Conservation (phyloP, 495 filamentous ascomycete genomes). For the Penicillium samsonianum region DNA sequence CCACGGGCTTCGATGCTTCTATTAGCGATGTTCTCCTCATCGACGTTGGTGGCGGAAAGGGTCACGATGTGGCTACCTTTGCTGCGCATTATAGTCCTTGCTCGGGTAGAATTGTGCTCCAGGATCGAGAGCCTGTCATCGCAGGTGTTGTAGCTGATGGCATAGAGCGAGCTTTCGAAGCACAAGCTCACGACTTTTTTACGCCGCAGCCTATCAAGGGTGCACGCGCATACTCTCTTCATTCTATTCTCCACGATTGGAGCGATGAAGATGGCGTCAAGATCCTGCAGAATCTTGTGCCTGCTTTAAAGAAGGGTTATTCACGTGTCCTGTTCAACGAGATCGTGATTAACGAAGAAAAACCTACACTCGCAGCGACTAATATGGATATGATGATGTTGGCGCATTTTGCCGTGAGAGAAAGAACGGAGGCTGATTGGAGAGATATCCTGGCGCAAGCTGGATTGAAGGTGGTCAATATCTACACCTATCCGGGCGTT, state of each 20-base stretch:
- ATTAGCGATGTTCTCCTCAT: conserved; percentile 46
- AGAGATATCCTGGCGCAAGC: conserved; percentile 45
- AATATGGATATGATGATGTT: conserved; percentile 53
- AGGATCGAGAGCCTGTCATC: conserved; percentile 49
- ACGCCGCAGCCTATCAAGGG: conserved; percentile 50
- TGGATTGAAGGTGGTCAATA: conserved; percentile 62
- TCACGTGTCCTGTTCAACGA: conserved; percentile 55
- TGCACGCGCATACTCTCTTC: conserved; percentile 39
- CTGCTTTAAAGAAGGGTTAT: conserved; percentile 52
- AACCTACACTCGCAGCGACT: conserved; percentile 42
- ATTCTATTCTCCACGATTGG: conserved; percentile 55
- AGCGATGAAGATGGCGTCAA: conserved; percentile 44
- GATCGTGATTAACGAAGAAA: conserved; percentile 48
- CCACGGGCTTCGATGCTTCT: conserved; percentile 17
- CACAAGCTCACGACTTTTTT: conserved; percentile 51
- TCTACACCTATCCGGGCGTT: conserved; percentile 23
- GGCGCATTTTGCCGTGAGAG: conserved; percentile 34
- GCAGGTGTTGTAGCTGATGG: conserved; percentile 26
- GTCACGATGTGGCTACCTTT: conserved; percentile 51
- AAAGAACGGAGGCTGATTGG: conserved; percentile 39
- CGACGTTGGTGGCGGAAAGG: conserved; percentile 55
- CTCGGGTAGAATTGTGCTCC: conserved; percentile 48
- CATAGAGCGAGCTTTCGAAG: conserved; percentile 15
- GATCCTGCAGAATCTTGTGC: conserved; percentile 47
- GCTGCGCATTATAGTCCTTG: conserved; percentile 26